Conservation (phyloP, 2,329 filamentous ascomycete genomes). For the Cladophialophora bantiana region DNA sequence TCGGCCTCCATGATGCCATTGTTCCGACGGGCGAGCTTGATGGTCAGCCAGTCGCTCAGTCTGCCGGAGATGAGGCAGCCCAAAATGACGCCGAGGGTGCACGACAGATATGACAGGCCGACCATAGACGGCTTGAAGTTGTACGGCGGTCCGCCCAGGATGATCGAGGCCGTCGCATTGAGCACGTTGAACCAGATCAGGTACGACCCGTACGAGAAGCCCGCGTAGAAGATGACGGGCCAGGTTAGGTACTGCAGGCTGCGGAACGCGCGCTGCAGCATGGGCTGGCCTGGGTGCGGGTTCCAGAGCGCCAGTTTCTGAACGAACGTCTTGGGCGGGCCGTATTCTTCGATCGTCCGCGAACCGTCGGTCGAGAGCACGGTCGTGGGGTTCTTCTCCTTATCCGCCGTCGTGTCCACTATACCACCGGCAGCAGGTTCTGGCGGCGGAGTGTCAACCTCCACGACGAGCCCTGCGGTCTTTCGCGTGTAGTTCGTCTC, state of each 20-base stretch:
- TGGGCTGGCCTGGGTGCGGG: slow-evolving; percentile 20
- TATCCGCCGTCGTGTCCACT: slow-evolving; percentile 20
- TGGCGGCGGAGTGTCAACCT: slow-evolving; percentile 21
- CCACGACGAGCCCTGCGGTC: slow-evolving; percentile 24
- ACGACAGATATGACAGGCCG: slow-evolving; percentile 49
- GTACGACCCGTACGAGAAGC: slow-evolving; percentile 49
- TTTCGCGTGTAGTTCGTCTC: slow-evolving; percentile 37
- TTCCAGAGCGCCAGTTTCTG: slow-evolving; percentile 32
- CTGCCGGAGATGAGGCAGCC: slow-evolving; percentile 36
- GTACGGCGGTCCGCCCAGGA: slow-evolving; percentile 48
- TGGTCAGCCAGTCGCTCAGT: slow-evolving; percentile 40
- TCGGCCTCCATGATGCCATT: slow-evolving; percentile 43
- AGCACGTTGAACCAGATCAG: slow-evolving; percentile 54
- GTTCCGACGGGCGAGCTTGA: slow-evolving; percentile 39
- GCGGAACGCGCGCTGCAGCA: slow-evolving; percentile 27
- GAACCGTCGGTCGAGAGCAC: slow-evolving; percentile 4
- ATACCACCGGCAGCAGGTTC: slow-evolving; percentile 2
- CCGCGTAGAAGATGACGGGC: slow-evolving; percentile 51
- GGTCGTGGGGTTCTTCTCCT: slow-evolving; percentile 11
- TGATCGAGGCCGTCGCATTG: slow-evolving; percentile 51
- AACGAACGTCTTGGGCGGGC: slow-evolving; percentile 24
- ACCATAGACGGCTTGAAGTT: slow-evolving; percentile 50
- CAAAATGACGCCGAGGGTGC: slow-evolving; percentile 32
- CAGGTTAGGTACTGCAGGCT: slow-evolving; percentile 40
- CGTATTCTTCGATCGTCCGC: slow-evolving; percentile 1